These are phyloP conservation scores for Adansonia grandidieri DNA, from an alignment of 441 rosid species.

Conservation along the genomic window DNA sequence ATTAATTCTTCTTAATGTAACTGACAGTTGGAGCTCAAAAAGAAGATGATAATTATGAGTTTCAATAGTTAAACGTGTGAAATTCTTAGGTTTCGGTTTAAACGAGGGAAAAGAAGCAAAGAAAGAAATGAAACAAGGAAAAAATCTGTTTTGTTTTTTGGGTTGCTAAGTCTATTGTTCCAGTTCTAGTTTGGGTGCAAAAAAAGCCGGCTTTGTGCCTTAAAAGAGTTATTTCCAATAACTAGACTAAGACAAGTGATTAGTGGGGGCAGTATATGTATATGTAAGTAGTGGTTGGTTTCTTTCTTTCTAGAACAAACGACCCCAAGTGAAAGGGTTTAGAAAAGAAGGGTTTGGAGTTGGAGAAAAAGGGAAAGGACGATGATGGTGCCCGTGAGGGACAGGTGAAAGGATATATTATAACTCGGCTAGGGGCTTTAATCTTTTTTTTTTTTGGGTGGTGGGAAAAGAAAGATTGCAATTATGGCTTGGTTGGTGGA, in stretches of 20 bases:
- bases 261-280: not conserved
- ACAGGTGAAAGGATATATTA: slow-evolving; percentile 21
- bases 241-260: not conserved
- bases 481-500: slow-evolving; percentile 23
- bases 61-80: not conserved
- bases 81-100: slow-evolving; percentile 12
- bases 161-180: no score
- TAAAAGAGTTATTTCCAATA: not conserved
- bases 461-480: slow-evolving; percentile 13
- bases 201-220: slow-evolving; percentile 24
- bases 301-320: not conserved
- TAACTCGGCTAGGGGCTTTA: not conserved
- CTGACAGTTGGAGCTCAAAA: not conserved
- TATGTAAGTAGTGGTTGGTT: not conserved
- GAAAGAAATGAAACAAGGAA: slow-evolving; percentile 21
- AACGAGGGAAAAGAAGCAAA: slow-evolving; percentile 20
- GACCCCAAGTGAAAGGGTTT: not conserved
- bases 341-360: not conserved
- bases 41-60: not conserved
- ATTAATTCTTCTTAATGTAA: slow-evolving; percentile 21
- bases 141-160: not conserved
- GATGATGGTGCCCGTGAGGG: slow-evolving; percentile 28
- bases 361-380: not conserved
- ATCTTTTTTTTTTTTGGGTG: not conserved
- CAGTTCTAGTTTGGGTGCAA: not conserved